Base-by-base conservation (phyloP, 139 green algal species). In the Chlamydomonas asymmetrica region DNA sequence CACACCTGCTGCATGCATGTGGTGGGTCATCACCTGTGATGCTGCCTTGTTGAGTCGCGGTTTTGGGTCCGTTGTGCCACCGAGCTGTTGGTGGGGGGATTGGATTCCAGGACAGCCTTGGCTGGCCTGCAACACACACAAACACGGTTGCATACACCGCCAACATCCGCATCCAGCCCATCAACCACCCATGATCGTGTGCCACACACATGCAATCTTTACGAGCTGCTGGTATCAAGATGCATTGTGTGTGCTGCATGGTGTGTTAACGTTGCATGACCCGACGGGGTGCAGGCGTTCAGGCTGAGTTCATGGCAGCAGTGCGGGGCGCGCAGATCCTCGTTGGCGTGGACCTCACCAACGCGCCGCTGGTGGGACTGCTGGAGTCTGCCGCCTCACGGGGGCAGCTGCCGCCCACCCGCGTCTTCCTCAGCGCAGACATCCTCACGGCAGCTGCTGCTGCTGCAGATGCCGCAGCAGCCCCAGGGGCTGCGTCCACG, bases 291-390 rank as follows among this genome's bases (percentile, higher is more conserved):
- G 20, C 73, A 79, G 62, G 63, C 31, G 7, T 66, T 16, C 52
- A 61, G 63, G 23, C 29, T 5, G 35, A 54, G 0, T 69, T 70
- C 48, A 57, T 77, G 2, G n/a, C 3, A 2, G 71, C 71, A 8
- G 31, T 77, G 3, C 9, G 29, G 32, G 65, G 56, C 40, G 52
- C 38, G 32, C 76, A 83, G 39, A 35, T 83, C 25, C 22, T 79
- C 32, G 40, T 83, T 27, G 70, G 70, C 29, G 29, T 83, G 45
- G 70, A 76, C n/a, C 39, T 83, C 4, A 35, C 39, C 16, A 52
- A 72, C 13, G n/a, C 41, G 8, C 70, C 54, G 4, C 35, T 71
- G 2, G 57, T 54, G 38, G 64, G 54, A 16, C 66, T 76, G 37
- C n/a, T 83, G 16, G 39, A 25, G 37, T 2, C 38, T 4, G 52